Evolutionary conservation across 208 protist genomes (phyloP).

Genomic region (Trypanosoma brucei): DNA sequence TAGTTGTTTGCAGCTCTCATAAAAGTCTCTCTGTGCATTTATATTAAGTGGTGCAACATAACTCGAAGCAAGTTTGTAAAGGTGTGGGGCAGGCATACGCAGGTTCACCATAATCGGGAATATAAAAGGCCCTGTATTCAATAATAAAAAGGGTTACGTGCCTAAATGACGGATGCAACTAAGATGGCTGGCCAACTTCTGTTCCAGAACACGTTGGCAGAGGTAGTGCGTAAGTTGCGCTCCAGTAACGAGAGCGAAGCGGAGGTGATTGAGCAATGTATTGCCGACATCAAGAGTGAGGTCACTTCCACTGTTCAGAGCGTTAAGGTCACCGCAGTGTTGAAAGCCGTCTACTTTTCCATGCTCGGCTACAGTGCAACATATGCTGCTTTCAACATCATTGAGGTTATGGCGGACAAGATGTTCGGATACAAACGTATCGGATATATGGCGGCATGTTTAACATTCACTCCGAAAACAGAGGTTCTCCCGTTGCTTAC

Average conservation of each 20-base stretch:
- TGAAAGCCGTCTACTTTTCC: constrained; percentile 97
- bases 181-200: constrained; percentile 50
- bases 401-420: constrained; percentile 94
- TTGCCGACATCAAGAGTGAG: constrained; percentile 95
- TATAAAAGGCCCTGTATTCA: background rate
- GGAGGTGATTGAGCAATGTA: constrained; percentile 86
- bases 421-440: constrained; percentile 83
- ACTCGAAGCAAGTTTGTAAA: background rate
- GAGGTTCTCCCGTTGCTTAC: constrained; percentile 97
- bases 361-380: constrained; percentile 97
- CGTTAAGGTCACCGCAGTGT: constrained; percentile 92
- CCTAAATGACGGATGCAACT: constrained; percentile 29
- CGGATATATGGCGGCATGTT: constrained; percentile 93
- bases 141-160: background rate
- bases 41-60: background rate
- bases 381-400: constrained; percentile 95
- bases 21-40: background rate
- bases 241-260: constrained; percentile 87
- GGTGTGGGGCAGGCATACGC: background rate
- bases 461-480: constrained; percentile 92
- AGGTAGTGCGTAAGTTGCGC: constrained; percentile 94
- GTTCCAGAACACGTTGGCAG: constrained; percentile 86
- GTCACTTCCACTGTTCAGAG: constrained; percentile 78
- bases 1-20: background rate
- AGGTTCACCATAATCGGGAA: background rate